Evolutionary conservation across 2,329 filamentous ascomycete species (phyloP), one percentile per base, ranked within the genome.

Genomic region (Colletotrichum agaves): DNA sequence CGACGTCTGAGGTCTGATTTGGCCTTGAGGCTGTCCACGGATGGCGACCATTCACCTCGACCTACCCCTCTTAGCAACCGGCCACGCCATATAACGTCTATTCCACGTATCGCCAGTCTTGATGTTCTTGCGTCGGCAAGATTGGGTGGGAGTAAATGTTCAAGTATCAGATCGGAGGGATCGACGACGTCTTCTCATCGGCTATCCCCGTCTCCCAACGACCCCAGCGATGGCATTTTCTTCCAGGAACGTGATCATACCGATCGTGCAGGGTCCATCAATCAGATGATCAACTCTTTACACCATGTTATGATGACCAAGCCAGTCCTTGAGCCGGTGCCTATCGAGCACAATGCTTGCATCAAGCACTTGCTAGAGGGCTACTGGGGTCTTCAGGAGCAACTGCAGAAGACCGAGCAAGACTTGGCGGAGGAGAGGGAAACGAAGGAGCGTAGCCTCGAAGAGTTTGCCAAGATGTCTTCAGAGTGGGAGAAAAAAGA

Each of bases 281-380:
- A 80, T 44, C 80, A 82, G 71, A 80, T 85, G 74, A 76, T 80
- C 15, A 83, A 84, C 66, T 72, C 78, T 0, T 73, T 85, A n/a
- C 79, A 80, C 47, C 77, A 78, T 5, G 73, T 71, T 8, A 75
- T 84, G 71, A 82, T 84, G 78, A 76, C 76, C 21, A 77, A 73
- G 50, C 72, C 75, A 8, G 69, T 75, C 19, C 62, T 77, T 3
- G 71, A 75, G 6, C 76, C 79, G 1, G 74, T 85, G 2, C 79
- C 82, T 1, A 59, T 77, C 4, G 77, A 80, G 41, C 81, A 82
- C 70, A 81, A 83, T 63, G 74, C 81, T 4, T 79, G 83, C 61
- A 73, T 85, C 5, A 66, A 79, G 17, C 74, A 76, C 27, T 65
- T 81, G 10, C 69, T 82, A 13, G 80, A 82, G 59, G 79, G 75